Base-by-base conservation (phyloP, 2,329 filamentous ascomycete genomes). In the Venturia pyrina region DNA sequence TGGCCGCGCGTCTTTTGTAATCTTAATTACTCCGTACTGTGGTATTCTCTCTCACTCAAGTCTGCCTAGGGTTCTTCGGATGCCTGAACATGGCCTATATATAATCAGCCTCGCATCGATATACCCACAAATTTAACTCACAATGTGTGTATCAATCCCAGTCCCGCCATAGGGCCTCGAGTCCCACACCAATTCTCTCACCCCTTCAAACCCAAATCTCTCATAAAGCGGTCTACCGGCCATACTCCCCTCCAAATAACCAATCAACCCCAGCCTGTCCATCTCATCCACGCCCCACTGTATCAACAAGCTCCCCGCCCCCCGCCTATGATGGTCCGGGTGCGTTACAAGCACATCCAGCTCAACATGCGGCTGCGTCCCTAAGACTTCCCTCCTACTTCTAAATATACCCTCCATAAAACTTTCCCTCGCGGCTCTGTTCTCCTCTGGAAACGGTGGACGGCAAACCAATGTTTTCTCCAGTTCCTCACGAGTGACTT, bases 401-500 rank as follows among this genome's bases (percentile, higher is more conserved):
- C 69, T 67, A 37, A 63, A 56, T 63, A 77, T 56, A 65, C 70
- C 73, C 37, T 62, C 63, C 65, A 72, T 69, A 61, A 77, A 76
- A 28, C 73, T 74, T 15, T 68, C 66, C 62, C 69, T 66, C 8
- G 69, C 74, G 8, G 67, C 17, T 19, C 34, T 59, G 32, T 67
- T 71, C 5, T 68, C 72, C 37, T 72, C 69, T 8, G 74, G 71
- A 17, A 72, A 69, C 37, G 67, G 57, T 1, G 70, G 69, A 0
- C 71, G 72, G 6, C 69, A 67, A 2, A 72, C 73, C 37, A 75
- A 66, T 10, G 65, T n/a, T 6, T 53, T 65, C 28, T 73, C 67
- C n/a, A 74, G 70, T 44, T 74, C 68, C 61, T 74, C 73, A 66
- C 74, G 70, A n/a, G 69, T 71, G 24, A 71, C 65, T 67, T 74